Conservation (phyloP, 371 early-diverging fungal genomes). For the Chytridiales sp. region DNA sequence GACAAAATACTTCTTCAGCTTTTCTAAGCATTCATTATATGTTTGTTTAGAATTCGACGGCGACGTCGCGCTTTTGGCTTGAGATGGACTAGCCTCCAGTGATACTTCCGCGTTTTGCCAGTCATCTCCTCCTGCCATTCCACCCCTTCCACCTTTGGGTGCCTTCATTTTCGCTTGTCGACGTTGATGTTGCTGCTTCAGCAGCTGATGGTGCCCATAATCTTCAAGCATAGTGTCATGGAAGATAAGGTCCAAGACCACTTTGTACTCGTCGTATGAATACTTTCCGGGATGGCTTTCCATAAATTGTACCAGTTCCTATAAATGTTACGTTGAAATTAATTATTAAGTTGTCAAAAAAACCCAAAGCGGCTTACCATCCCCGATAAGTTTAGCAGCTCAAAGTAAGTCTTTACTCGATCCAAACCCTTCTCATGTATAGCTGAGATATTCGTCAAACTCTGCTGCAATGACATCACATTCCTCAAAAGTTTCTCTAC, state of each 20-base stretch:
- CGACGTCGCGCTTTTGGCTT: too few species aligned
- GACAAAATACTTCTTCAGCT: conserved; percentile 17
- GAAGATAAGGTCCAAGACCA: conserved; percentile 41
- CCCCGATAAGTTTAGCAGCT: conserved; percentile 62
- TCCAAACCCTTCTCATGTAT: conserved; percentile 69
- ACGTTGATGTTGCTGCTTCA: too few species aligned
- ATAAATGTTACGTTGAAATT: background rate
- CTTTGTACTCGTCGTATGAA: conserved; percentile 49
- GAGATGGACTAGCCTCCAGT: too few species aligned
- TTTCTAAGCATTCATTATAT: conserved; percentile 13
- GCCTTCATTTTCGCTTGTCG: too few species aligned
- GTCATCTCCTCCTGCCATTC: too few species aligned
- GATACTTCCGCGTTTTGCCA: too few species aligned
- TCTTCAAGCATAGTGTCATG: conserved; percentile 24
- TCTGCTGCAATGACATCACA: conserved; percentile 81
- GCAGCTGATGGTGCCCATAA: background rate
- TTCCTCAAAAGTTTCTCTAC: conserved; percentile 79
- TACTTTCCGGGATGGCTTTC: conserved; percentile 27
- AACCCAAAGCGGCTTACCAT: conserved; percentile 44
- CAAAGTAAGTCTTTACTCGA: conserved; percentile 70
- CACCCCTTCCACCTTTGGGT: too few species aligned
- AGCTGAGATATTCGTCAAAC: conserved; percentile 73
- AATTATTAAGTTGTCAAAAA: background rate
- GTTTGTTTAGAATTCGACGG: conserved; percentile 7
- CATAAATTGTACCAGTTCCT: conserved; percentile 34